These are phyloP conservation scores for Cruciata laevipes DNA, from an alignment of 257 asterid species.

Conservation along the genomic window DNA sequence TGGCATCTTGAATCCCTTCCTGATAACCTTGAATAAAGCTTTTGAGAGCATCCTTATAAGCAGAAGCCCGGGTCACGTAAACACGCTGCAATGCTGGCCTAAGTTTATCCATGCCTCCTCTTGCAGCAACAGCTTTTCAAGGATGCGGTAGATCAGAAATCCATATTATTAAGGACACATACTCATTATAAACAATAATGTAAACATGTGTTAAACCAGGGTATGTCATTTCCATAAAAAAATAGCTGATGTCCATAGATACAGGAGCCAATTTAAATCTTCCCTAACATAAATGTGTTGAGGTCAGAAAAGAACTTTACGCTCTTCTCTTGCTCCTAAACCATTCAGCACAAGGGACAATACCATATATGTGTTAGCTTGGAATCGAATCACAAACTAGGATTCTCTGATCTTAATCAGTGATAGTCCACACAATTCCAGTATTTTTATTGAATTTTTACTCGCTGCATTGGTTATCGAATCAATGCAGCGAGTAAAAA, in stretches of 20 bases:
- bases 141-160: constrained; percentile 7
- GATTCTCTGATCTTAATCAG: background rate
- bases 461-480: too few relatives aligned
- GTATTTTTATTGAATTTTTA: too few relatives aligned
- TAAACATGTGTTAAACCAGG: background rate
- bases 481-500: background rate
- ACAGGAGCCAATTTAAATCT: background rate
- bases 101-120: constrained; percentile 87
- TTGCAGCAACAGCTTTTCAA: constrained; percentile 68
- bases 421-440: background rate
- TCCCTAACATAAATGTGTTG: background rate
- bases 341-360: background rate
- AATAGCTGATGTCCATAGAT: background rate
- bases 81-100: constrained; percentile 85
- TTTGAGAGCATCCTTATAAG: constrained; percentile 78
- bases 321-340: background rate
- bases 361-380: background rate
- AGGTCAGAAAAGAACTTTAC: background rate
- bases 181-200: constrained; percentile 3
- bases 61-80: constrained; percentile 90
- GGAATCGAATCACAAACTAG: background rate
- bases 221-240: background rate
- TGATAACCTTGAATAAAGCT: constrained; percentile 91
- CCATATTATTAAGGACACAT: background rate
- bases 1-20: constrained; percentile 75